Evolutionary conservation across 2,329 filamentous ascomycete species (phyloP), one percentile per base, ranked within the genome.

Genomic region (Chaetomiaceae sp.): DNA sequence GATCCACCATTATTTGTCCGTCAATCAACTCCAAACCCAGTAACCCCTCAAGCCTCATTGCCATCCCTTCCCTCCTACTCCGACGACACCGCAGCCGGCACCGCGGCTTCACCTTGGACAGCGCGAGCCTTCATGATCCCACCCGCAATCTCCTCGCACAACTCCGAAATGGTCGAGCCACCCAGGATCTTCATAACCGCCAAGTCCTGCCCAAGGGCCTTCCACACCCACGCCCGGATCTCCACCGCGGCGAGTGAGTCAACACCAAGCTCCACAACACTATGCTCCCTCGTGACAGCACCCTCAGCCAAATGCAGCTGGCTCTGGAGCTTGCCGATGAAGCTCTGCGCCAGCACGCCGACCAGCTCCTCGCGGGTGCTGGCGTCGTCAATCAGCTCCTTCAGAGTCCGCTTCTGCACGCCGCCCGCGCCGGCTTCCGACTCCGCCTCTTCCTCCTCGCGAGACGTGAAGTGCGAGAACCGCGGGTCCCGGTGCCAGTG

Each of bases 171-270:
- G 6, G 51, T 50, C 20, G 66, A 61, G 27, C 63, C 65, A 2
- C 66, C 60, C 9, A 76, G 53, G 7, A 78, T 66, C 57, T 73
- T 73, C 56, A 78, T 66, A 1, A 77, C 70, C 0, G 72, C 67
- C 7, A 78, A 65, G 40, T 77, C 70, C 2, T 67, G 61, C 0
- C 68, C 62, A 0, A 73, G 42, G 14, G 67, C 62, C 55, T 71
- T 72, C 48, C 68, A 63, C 46, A 76, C 70, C 75, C 75, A 78
- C 1, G 66, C 59, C 1, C 73, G 67, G 2, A 75, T 68, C 67
- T 69, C 66, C 3, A 67, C 68, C 0, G 70, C 71, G 0, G 66
- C 63, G 2, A 74, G 62, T 7, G 70, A 71, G 57, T 74, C 70
- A 4, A 71, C 61, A 3, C 71, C 72, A 1, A 73, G 56, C 27